Base-by-base conservation (phyloP, 2,329 filamentous ascomycete genomes). In the Botrytis fragariae region DNA sequence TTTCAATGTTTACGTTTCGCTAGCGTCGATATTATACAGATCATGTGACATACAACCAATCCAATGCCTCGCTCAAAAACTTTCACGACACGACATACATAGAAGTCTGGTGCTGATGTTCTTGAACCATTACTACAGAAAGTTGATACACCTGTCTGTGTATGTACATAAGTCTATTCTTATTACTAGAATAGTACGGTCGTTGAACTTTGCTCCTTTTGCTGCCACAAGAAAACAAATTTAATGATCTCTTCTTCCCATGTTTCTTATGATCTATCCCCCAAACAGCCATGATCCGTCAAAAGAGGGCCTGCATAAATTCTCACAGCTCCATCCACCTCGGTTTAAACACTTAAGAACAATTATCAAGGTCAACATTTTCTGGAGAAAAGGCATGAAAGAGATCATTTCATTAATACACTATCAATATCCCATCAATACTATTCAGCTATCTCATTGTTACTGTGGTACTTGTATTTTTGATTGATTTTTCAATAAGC, bases 1-100 rank as follows among this genome's bases (percentile, higher is more conserved):
- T 39, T 67, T 69, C 39, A 35, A 74, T 75, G 65, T 57, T 71
- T 72, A 63, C 69, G 44, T 65, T 65, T 64, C 69, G 29, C 44
- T 68, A 69, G 65, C 42, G 69, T 69, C 29, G 62, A 22, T 22
- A 32, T 29, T 35, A 32, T 32, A 20, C 45, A 10, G 18, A 69
- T 69, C 79, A 78, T 61, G 48, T 69, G 65, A 69, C 10, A 57
- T 1, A 44, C 25, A 7, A 4, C 35, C 48, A 59, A 69, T 42
- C 14, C 60, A 8, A 35, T 37, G 29, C 25, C 44, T n/a, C 12
- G 44, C 14, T 25, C 25, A 62, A 62, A 4, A 18, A 42, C 16
- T 39, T 62, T 16, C 29, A 48, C 22, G 44, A 65, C 45, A 51
- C 22, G 10, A 51, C 48, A n/a, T n/a, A 51, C 1, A 8, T 14